These are phyloP conservation scores for Neoboletus magnificus DNA, from an alignment of 768 basidiomycete species.

Conservation along the genomic window DNA sequence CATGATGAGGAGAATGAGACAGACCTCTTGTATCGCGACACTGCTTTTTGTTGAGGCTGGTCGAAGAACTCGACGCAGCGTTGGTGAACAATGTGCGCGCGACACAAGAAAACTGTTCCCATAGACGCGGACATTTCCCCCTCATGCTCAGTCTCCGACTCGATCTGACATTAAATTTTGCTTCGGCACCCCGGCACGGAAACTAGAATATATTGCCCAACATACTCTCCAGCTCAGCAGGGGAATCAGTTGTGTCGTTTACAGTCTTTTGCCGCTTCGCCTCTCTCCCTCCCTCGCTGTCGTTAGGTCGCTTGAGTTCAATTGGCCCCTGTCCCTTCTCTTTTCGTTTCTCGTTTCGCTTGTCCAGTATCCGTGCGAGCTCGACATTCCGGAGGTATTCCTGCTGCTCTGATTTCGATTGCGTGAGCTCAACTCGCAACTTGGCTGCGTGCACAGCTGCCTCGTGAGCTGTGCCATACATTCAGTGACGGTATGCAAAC, in stretches of 20 bases:
- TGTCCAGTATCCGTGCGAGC: constrained; percentile 80
- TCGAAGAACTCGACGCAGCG: constrained; percentile 35
- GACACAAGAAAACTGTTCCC: constrained; percentile 41
- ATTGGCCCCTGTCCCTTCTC: constrained; percentile 52
- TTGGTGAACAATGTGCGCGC: constrained; percentile 54
- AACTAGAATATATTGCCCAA: constrained; percentile 51
- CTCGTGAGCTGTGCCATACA: constrained; percentile 70
- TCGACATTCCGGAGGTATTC: constrained; percentile 95
- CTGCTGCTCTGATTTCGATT: constrained; percentile 83
- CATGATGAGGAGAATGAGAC: constrained; percentile 75
- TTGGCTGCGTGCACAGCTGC: constrained; percentile 83
- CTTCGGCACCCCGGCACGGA: constrained; percentile 14
- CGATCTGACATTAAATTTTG: constrained; percentile 14
- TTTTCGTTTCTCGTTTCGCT: constrained; percentile 66
- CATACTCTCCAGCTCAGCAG: constrained; percentile 38
- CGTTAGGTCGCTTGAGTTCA: constrained; percentile 19
- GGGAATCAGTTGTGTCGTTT: neutral
- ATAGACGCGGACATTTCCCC: constrained; percentile 16
- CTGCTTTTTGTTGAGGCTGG: constrained; percentile 36
- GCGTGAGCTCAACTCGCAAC: constrained; percentile 86
- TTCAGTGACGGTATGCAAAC: constrained; percentile 7
- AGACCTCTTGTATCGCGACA: constrained; percentile 78
- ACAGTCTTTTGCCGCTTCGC: constrained; percentile 12
- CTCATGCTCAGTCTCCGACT: constrained; percentile 21
- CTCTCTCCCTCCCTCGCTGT: constrained; percentile 8